Conservation (phyloP, 495 filamentous ascomycete species). For the Margaritispora aquatica region DNA sequence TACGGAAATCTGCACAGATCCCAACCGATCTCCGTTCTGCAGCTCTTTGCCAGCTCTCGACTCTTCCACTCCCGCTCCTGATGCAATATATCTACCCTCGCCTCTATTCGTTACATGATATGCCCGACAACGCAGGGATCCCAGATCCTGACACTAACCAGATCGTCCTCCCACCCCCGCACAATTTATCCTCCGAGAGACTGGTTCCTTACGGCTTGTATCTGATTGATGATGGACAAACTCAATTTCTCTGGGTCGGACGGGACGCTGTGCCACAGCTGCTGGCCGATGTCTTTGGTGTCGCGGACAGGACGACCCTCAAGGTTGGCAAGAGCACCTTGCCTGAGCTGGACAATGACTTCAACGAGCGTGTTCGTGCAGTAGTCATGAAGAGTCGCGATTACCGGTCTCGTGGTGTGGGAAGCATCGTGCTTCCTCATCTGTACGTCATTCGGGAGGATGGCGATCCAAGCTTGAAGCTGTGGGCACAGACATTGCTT, state of each 20-base stretch:
- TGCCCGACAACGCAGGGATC: constrained; percentile 89
- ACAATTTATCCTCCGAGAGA: constrained; percentile 82
- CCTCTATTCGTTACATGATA: constrained; percentile 92
- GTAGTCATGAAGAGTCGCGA: constrained; percentile 90
- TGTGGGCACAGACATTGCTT: constrained; percentile 95
- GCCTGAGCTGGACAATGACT: constrained; percentile 87
- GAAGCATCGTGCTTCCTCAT: constrained; percentile 86
- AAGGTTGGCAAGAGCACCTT: constrained; percentile 85
- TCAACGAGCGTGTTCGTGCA: constrained; percentile 87
- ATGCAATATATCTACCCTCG: constrained; percentile 97
- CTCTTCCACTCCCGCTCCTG: constrained; percentile 81
- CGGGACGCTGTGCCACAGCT: constrained; percentile 88
- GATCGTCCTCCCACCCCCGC: constrained; percentile 74
- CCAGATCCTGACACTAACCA: constrained; percentile 81
- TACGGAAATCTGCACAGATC: constrained; percentile 93
- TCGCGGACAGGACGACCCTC: constrained; percentile 69
- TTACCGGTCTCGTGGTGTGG: constrained; percentile 74
- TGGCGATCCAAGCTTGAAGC: constrained; percentile 86
- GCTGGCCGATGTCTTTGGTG: constrained; percentile 81
- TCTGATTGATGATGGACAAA: constrained; percentile 94
- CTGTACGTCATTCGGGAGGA: constrained; percentile 93
- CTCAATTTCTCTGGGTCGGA: constrained; percentile 96
- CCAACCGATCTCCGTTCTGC: constrained; percentile 93
- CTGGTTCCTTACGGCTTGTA: constrained; percentile 94
- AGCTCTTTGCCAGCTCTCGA: constrained; percentile 87